phyloP scores from a whole-genome alignment of 1,284 basidiomycete genomes.

The Coniferiporia weirii region DNA sequence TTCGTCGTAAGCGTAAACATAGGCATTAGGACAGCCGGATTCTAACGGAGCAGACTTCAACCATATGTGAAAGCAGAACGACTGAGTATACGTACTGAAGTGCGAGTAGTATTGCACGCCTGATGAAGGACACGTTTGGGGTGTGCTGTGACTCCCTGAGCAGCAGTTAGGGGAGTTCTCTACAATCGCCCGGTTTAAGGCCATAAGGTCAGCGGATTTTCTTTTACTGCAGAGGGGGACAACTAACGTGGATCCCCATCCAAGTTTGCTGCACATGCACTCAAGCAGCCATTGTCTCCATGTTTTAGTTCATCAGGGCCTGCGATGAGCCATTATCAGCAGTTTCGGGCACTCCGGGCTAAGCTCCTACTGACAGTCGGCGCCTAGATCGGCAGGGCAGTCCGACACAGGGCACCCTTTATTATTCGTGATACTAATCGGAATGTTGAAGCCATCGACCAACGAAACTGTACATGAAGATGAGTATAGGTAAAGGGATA shows the following conservation, averaged over 20 bases:
- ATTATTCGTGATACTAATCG: constrained; percentile 48
- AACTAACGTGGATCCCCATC: constrained; percentile 36
- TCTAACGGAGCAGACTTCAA: constrained; percentile 27
- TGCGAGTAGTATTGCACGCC: constrained; percentile 47
- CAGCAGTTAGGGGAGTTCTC: constrained; percentile 46
- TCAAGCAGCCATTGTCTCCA: constrained; percentile 52
- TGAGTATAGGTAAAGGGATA: constrained; percentile 26
- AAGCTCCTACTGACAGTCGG: constrained; percentile 31
- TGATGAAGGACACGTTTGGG: constrained; percentile 45
- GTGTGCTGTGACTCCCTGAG: constrained; percentile 43
- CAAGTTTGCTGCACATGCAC: constrained; percentile 52
- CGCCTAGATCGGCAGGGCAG: constrained; percentile 50
- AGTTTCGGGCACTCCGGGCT: background rate
- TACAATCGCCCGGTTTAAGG: constrained; percentile 6
- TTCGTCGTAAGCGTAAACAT: constrained; percentile 56
- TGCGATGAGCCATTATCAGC: constrained; percentile 33
- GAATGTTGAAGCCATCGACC: constrained; percentile 58
- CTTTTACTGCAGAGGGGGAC: background rate
- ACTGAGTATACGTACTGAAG: constrained; percentile 37
- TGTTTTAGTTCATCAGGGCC: constrained; percentile 43
- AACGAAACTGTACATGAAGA: constrained; percentile 34
- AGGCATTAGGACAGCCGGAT: constrained; percentile 45
- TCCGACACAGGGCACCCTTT: constrained; percentile 42
- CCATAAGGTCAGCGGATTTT: background rate
- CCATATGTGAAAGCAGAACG: background rate